phyloP scores from a whole-genome alignment of 768 basidiomycete genomes.

The Tubosaeta sp. region DNA sequence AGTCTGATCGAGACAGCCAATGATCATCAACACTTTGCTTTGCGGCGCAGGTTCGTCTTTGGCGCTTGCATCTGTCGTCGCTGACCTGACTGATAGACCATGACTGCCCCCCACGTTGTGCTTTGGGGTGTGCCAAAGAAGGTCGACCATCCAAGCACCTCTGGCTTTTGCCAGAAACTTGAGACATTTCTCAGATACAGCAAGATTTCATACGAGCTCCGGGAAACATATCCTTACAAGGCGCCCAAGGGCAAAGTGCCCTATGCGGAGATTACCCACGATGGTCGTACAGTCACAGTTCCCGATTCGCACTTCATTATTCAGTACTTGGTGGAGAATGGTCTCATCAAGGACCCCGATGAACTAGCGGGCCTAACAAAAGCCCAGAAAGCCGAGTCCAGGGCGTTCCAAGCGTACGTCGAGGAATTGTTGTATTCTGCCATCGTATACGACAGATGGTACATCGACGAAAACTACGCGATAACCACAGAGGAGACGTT shows the following conservation, averaged over 20 bases:
- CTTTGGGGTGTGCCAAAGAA: slow-evolving; percentile 26
- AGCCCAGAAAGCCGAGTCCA: slow-evolving; percentile 30
- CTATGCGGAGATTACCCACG: slow-evolving; percentile 28
- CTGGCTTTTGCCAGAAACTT: slow-evolving; percentile 34
- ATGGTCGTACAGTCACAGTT: slow-evolving; percentile 15
- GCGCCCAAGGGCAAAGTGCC: slow-evolving; percentile 34
- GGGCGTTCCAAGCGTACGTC: slow-evolving; percentile 33
- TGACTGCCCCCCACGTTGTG: slow-evolving; percentile 23
- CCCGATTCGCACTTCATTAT: slow-evolving; percentile 35
- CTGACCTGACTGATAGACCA: slow-evolving; percentile 1
- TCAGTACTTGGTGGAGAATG: slow-evolving; percentile 23
- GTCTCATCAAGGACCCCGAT: slow-evolving; percentile 27
- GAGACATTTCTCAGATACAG: slow-evolving; percentile 29
- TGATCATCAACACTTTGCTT: too few relatives aligned
- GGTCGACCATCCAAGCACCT: slow-evolving; percentile 18
- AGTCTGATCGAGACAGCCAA: too few relatives aligned
- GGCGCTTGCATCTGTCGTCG: not conserved
- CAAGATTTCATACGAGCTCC: slow-evolving; percentile 26
- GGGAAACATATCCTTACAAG: slow-evolving; percentile 20
- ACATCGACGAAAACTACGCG: slow-evolving; percentile 23
- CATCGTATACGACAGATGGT: slow-evolving; percentile 30
- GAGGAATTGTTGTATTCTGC: slow-evolving; percentile 30
- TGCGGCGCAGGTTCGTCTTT: slow-evolving; percentile 1
- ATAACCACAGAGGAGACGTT: slow-evolving; percentile 14
- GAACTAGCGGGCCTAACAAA: slow-evolving; percentile 22